Evolutionary conservation across 371 early-diverging fungal species (phyloP).

Genomic region (Mucor irregularis): DNA sequence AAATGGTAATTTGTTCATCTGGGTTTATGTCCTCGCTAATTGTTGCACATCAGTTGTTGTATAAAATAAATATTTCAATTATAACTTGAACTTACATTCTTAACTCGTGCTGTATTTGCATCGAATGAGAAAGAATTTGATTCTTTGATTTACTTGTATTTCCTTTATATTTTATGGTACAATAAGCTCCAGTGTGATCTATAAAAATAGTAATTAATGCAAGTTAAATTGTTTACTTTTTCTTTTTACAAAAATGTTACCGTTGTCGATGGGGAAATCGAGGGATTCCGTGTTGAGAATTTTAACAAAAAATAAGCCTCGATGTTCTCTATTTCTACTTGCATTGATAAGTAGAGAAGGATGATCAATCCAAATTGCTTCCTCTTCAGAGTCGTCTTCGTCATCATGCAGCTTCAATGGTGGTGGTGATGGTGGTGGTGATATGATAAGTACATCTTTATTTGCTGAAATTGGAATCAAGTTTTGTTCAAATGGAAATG

Average conservation of each 20-base stretch:
- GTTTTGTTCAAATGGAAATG: slow-evolving; percentile 10
- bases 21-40: slow-evolving; percentile 16
- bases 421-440: neutral
- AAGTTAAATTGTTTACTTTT: neutral
- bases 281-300: slow-evolving; percentile 23
- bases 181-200: slow-evolving; percentile 8
- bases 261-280: slow-evolving; percentile 34
- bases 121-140: slow-evolving; percentile 7
- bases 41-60: neutral
- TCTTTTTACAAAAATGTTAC: slow-evolving; percentile 9
- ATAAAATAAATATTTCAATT: neutral
- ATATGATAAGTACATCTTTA: neutral
- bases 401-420: too few relatives aligned
- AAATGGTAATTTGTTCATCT: slow-evolving; percentile 11
- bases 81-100: slow-evolving; percentile 13
- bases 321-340: too few relatives aligned
- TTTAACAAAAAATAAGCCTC: slow-evolving; percentile 3
- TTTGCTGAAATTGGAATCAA: slow-evolving; percentile 2
- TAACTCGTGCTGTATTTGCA: slow-evolving; percentile 17
- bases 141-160: neutral
- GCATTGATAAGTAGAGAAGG: neutral
- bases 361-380: slow-evolving; percentile 6
- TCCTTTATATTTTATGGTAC: slow-evolving; percentile 17
- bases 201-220: neutral
- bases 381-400: too few relatives aligned